Conservation (phyloP, 257 asterid genomes). For the Lycium ferocissimum region DNA sequence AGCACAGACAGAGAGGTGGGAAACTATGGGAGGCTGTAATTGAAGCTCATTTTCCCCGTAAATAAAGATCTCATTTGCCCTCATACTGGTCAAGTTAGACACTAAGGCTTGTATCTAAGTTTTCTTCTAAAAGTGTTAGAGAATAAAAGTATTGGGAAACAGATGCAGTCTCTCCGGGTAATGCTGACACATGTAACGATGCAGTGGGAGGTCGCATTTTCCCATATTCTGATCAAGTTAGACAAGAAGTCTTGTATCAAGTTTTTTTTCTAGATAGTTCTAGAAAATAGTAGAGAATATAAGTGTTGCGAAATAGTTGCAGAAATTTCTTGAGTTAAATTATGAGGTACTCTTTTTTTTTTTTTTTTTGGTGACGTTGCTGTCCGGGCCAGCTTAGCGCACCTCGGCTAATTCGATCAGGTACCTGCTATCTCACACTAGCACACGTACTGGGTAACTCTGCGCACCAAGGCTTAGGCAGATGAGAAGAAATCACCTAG, state of each 20-base stretch:
- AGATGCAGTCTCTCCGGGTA: neutral
- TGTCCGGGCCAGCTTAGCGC: neutral
- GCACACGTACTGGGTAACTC: neutral
- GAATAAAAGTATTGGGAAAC: conserved; percentile 12
- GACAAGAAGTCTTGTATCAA: neutral
- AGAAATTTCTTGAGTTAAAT: neutral
- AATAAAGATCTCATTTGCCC: neutral
- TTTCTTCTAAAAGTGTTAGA: neutral
- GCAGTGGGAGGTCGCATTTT: neutral
- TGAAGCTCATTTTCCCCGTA: neutral
- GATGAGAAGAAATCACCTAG: neutral
- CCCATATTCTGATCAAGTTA: neutral
- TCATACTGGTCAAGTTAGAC: neutral
- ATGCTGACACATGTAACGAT: neutral
- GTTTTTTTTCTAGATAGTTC: neutral
- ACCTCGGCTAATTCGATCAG: too few species aligned
- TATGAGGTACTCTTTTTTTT: neutral
- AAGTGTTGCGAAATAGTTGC: neutral
- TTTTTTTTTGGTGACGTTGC: neutral
- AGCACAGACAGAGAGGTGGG: neutral
- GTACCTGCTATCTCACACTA: too few species aligned
- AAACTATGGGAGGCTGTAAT: neutral
- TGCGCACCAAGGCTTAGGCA: neutral
- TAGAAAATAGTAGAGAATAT: neutral
- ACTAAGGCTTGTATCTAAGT: neutral